Base-by-base conservation (phyloP, 257 asterid genomes). In the Schizonepeta tenuifolia region DNA sequence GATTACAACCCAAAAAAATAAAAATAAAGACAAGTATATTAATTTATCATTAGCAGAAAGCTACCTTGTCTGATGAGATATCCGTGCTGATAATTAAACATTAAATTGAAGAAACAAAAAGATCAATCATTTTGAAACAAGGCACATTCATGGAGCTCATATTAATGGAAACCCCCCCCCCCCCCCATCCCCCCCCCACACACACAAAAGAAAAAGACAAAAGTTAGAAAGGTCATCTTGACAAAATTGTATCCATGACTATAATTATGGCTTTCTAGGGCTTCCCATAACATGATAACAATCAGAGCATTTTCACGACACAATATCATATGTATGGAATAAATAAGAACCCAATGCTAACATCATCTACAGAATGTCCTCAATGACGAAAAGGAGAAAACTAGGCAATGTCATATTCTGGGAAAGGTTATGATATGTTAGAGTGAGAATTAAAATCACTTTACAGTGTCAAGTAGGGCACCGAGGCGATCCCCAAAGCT, bases 401-500 rank as follows among this genome's bases (percentile, higher is more conserved):
- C 18, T 10, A 4, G 24, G 43, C 46, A 71, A 17, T 60, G 50
- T 21, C 9, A 59, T 71, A 49, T 26, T 51, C 41, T 72, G 49
- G 33, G 68, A 51, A 72, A 18, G 40, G 41, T 44, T 57, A 6
- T 36, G 50, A 13, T 21, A 70, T 66, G 13, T 51, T 4, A 33
- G 70, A 61, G 31, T n/a, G n/a, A 65, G 26, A 14, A 54, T 21
- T 11, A n/a, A 61, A 18, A 64, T 61, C 36, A 68, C 69, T 73
- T 82, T 77, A 94, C 99, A 81, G 99, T 91, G 82, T 94, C 98
- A 75, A 88, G 82, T 51, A 94, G 97, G 75, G 96, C 93, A 70
- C 98, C 98, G 24, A 94, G 95, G 58, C 99, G 99, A 87, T 94
- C 98, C 47, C 99, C 99, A 65, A 94, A 94, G 83, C 98, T 89